Conservation (phyloP, 768 basidiomycete species). For the Leccinum variicolor region DNA sequence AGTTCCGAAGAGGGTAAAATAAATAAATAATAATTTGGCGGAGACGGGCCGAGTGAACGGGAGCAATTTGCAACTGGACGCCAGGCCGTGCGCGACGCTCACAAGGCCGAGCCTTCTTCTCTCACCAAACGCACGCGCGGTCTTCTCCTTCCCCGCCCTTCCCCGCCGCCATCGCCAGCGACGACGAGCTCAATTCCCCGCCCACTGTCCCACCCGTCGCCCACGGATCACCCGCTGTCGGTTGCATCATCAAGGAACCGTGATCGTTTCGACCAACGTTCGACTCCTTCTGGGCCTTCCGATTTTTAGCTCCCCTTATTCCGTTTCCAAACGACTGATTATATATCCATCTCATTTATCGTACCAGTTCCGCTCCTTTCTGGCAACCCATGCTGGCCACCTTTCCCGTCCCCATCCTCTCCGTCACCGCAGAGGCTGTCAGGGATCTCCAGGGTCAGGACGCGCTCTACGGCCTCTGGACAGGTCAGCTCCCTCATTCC, state of each 20-base stretch:
- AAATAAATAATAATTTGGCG: not conserved
- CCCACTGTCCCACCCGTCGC: not conserved
- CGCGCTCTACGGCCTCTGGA: conserved; percentile 66
- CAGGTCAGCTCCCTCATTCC: conserved; percentile 38
- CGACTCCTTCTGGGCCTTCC: conserved; percentile 10
- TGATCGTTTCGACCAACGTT: conserved; percentile 24
- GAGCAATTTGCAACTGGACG: conserved; percentile 20
- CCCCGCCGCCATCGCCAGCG: conserved; percentile 4
- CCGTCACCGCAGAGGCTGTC: conserved; percentile 62
- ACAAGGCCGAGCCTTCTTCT: conserved; percentile 20
- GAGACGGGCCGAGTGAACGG: conserved; percentile 24
- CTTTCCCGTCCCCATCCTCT: conserved; percentile 64
- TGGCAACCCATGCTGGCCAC: conserved; percentile 40
- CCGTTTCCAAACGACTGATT: conserved; percentile 16
- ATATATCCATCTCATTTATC: conserved; percentile 16
- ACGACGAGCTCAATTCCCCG: conserved; percentile 3
- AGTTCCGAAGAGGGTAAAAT: conserved; percentile 6
- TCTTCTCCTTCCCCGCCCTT: not conserved
- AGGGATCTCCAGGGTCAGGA: conserved; percentile 66
- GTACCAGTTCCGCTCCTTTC: conserved; percentile 10
- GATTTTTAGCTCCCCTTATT: conserved; percentile 15
- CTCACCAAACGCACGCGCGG: conserved; percentile 18
- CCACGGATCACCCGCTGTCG: conserved; percentile 23
- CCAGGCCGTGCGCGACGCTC: conserved; percentile 13
- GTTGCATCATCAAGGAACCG: conserved; percentile 25